phyloP scores from a whole-genome alignment of 1,284 basidiomycete species.

The Singerocomus inundabilis region DNA sequence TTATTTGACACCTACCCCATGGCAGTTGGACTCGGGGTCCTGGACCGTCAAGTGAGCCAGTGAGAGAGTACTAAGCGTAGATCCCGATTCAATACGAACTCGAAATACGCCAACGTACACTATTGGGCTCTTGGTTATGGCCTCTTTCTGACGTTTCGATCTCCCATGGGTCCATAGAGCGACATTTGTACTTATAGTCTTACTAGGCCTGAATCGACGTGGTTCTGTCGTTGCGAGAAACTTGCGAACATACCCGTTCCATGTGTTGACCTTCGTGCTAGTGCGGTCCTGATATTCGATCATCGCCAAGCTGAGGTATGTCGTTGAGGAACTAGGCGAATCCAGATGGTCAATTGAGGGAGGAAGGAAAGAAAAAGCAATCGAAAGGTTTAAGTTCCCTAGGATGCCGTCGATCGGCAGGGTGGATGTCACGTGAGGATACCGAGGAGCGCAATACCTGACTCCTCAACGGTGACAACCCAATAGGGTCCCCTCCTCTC shows the following conservation, averaged over 20 bases:
- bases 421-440: too few relatives aligned
- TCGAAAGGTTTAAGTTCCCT: too few relatives aligned
- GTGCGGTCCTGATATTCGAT: conserved; percentile 5
- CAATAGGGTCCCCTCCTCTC: too few relatives aligned
- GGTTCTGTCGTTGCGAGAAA: conserved; percentile 11
- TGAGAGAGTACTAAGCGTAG: neutral
- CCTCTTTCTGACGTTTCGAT: conserved; percentile 7
- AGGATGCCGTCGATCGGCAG: too few relatives aligned
- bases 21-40: neutral
- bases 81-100: conserved; percentile 16
- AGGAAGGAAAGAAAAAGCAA: too few relatives aligned
- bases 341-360: too few relatives aligned
- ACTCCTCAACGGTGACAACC: too few relatives aligned
- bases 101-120: conserved; percentile 8
- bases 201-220: conserved; percentile 2
- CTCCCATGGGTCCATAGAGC: conserved; percentile 8
- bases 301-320: conserved; percentile 9
- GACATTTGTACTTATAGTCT: conserved; percentile 10
- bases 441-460: too few relatives aligned
- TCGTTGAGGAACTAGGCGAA: too few relatives aligned
- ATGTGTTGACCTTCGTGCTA: conserved; percentile 1
- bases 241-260: conserved; percentile 6
- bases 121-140: conserved; percentile 8
- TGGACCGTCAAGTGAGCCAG: neutral
- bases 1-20: neutral